A percentile compares a stretch with the other conserved stretches of the same genome.
Evolutionary conservation across 2,329 filamentous ascomycete species (phyloP).

Genomic region (Leptographium wingfieldii): DNA sequence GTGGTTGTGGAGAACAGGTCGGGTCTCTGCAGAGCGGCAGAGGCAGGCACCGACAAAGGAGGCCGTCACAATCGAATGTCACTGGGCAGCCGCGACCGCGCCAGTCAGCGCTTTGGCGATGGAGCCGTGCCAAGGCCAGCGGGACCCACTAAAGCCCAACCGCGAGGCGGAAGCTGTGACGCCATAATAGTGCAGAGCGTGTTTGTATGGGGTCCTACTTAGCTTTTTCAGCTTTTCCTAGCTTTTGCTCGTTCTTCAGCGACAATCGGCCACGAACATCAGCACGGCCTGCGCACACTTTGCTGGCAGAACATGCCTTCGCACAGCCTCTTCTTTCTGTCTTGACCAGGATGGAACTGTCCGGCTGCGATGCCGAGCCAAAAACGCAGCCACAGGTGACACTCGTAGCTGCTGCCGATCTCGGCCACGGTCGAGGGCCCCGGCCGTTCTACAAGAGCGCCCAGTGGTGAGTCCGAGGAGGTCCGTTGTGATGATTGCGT

Average conservation of each 20-base stretch:
- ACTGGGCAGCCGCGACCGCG: background rate
- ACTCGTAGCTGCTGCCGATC: constrained; percentile 6
- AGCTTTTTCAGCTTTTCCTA: background rate
- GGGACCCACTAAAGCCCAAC: background rate
- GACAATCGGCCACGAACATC: background rate
- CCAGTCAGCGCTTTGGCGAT: background rate
- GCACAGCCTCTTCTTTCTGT: background rate
- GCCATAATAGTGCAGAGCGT: constrained; percentile 8
- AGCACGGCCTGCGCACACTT: background rate
- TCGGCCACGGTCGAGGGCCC: background rate
- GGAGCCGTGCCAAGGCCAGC: background rate
- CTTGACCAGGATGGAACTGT: background rate
- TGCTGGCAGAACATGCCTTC: background rate
- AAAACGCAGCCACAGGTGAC: background rate
- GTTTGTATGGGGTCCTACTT: background rate
- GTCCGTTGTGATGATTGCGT: background rate
- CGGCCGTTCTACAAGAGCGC: constrained; percentile 26
- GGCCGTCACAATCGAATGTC: background rate
- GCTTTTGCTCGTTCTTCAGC: background rate
- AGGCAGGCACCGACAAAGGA: background rate
- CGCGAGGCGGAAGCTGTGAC: constrained; percentile 2
- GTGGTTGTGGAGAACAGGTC: background rate
- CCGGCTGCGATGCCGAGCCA: background rate
- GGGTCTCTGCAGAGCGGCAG: background rate
- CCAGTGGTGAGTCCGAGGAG: constrained; percentile 21